A percentile compares a stretch with the other conserved stretches of the same genome.
phyloP scores from a whole-genome alignment of 805 yeast species.

The Cyberlindnera mycetangii region DNA sequence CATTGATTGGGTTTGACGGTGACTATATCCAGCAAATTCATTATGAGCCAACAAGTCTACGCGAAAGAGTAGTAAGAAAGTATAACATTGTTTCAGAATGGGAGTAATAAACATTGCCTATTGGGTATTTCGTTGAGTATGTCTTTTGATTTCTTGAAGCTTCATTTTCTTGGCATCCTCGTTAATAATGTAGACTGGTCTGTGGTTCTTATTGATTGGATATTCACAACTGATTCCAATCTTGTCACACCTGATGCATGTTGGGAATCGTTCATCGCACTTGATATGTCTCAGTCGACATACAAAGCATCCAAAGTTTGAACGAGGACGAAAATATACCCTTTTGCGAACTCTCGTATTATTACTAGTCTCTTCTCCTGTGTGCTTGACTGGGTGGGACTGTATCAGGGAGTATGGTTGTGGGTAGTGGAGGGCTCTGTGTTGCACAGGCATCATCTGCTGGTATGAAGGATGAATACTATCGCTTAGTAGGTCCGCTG shows the following conservation, averaged over 20 bases:
- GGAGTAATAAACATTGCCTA: constrained; percentile 19
- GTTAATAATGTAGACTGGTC: constrained; percentile 13
- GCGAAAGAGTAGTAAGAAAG: constrained; percentile 23
- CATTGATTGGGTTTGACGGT: constrained; percentile 55
- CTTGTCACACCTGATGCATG: constrained; percentile 48
- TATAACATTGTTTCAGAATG: constrained; percentile 25
- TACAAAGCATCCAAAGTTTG: constrained; percentile 43
- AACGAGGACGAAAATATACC: constrained; percentile 1
- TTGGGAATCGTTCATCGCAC: constrained; percentile 59
- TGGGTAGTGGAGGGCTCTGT: too few relatives aligned
- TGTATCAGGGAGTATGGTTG: neutral
- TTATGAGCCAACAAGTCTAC: constrained; percentile 21
- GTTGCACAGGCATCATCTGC: too few relatives aligned
- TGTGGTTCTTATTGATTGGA: constrained; percentile 2
- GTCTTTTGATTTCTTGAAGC: neutral
- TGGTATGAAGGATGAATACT: too few relatives aligned
- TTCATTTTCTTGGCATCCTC: constrained; percentile 1
- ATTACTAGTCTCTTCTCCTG: neutral
- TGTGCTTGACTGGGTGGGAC: neutral
- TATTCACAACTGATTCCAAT: constrained; percentile 12
- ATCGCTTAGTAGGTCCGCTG: too few relatives aligned
- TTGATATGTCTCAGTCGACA: constrained; percentile 61
- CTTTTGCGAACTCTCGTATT: constrained; percentile 1
- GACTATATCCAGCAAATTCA: constrained; percentile 27
- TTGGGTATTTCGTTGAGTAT: neutral